Evolutionary conservation across 208 protist genomes (phyloP).

Genomic region (Trypanosoma caninum): DNA sequence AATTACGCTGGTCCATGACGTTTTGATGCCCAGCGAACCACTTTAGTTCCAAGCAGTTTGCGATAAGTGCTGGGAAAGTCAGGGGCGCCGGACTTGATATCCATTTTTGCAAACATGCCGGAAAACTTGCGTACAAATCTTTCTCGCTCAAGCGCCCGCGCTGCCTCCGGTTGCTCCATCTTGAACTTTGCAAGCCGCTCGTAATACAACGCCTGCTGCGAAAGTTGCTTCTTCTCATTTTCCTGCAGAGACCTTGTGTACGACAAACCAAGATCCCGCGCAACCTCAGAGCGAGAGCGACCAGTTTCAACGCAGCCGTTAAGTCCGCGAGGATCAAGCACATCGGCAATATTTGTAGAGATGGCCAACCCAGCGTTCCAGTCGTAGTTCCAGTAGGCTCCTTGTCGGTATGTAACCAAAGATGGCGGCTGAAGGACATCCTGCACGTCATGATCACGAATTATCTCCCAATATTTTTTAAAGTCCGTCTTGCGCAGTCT

Average conservation of each 20-base stretch:
- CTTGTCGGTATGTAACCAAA: constrained; percentile 83
- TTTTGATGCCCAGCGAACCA: constrained; percentile 87
- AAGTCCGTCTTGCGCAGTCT: constrained; percentile 88
- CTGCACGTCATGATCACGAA: constrained; percentile 90
- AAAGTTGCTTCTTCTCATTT: constrained; percentile 89
- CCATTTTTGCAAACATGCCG: constrained; percentile 88
- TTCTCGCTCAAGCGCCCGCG: constrained; percentile 77
- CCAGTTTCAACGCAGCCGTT: constrained; percentile 91
- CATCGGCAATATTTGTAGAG: constrained; percentile 78
- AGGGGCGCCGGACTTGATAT: constrained; percentile 72
- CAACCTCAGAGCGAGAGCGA: constrained; percentile 86
- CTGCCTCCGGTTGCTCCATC: constrained; percentile 87
- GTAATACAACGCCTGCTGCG: constrained; percentile 87
- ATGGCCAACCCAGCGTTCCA: constrained; percentile 89
- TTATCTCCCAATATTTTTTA: constrained; percentile 89
- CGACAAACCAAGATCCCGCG: constrained; percentile 82
- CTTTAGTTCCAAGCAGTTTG: constrained; percentile 77
- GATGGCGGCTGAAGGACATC: constrained; percentile 86
- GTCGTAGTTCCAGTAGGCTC: constrained; percentile 88
- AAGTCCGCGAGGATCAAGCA: constrained; percentile 81
- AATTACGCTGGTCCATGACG: constrained; percentile 83
- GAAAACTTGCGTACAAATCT: constrained; percentile 89
- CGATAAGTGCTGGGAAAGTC: constrained; percentile 90
- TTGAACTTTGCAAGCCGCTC: constrained; percentile 90
- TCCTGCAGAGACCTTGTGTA: constrained; percentile 88